phyloP scores from a whole-genome alignment of 2,329 filamentous ascomycete genomes.

The Waltergamsia citrina region DNA sequence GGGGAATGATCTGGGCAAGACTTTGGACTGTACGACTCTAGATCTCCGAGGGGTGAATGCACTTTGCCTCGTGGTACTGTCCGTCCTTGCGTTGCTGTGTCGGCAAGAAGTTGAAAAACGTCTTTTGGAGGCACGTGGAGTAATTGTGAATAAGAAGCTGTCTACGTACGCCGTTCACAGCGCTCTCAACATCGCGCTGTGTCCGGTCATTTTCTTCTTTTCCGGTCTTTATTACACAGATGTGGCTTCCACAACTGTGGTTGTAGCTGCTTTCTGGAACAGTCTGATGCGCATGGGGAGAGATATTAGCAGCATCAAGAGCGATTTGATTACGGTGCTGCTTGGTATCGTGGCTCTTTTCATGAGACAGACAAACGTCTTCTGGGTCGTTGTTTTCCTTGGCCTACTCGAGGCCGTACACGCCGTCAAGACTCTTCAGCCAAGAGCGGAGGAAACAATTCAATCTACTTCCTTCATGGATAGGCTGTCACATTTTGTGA shows the following conservation, averaged over 20 bases:
- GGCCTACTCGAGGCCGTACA: conserved; percentile 50
- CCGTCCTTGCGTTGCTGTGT: conserved; percentile 37
- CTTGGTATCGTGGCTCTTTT: conserved; percentile 58
- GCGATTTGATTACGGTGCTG: conserved; percentile 33
- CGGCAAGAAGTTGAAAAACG: conserved; percentile 41
- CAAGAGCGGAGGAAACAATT: conserved; percentile 3
- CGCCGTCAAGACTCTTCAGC: conserved; percentile 34
- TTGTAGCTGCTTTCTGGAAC: conserved; percentile 59
- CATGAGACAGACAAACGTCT: conserved; percentile 93
- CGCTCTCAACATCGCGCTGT: conserved; percentile 71
- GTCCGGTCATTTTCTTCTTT: conserved; percentile 93
- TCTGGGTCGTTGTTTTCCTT: conserved; percentile 81
- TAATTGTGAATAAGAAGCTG: conserved; percentile 10
- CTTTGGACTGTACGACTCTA: conserved; percentile 12
- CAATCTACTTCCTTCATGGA: conserved; percentile 18
- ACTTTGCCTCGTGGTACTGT: conserved; percentile 26
- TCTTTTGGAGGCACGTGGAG: conserved; percentile 13
- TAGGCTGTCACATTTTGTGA: conserved; percentile 25
- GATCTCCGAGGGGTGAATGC: conserved; percentile 40
- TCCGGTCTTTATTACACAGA: conserved; percentile 94
- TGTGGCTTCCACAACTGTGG: conserved; percentile 67
- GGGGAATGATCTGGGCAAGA: neutral
- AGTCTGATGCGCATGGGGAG: conserved; percentile 35
- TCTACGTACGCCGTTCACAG: conserved; percentile 44
- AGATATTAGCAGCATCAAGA: conserved; percentile 20